Base-by-base conservation (phyloP, 2,329 filamentous ascomycete genomes). In the Fragosphaeria purpurea region DNA sequence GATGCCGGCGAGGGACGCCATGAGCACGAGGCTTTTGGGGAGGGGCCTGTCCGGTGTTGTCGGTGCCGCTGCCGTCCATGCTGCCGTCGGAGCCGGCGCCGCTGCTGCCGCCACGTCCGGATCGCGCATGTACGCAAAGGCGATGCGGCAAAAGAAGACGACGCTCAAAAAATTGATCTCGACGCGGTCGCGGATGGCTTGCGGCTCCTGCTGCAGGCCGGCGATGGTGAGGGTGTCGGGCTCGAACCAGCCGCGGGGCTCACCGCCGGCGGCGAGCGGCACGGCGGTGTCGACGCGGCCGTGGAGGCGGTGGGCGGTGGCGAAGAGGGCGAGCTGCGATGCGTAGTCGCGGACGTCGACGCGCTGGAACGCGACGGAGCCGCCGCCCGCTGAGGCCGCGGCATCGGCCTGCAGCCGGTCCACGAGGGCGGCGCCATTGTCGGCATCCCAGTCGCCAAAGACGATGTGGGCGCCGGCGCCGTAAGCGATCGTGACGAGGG, bases 261-360 rank as follows among this genome's bases (percentile, higher is more conserved):
- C 73, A 12, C 64, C 63, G 5, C 60, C 56, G 0, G 70, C 74
- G 1, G 74, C 74, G 35, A 67, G 71, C 4, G 69, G 68, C 22
- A 75, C 65, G 5, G 73, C 74, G 52, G 73, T 68, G 51, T 78
- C 74, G 30, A 77, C 65, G 6, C 62, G 63, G 4, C 70, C 70
- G 51, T 72, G 70, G n/a, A 62, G 65, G 6, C 67, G 59, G 41
- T 68, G 66, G 0, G 73, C 71, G 3, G 64, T 53, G 31, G 73
- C 67, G 58, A 76, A 77, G 5, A 77, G 61, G 10, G 46, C 34
- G 2, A 75, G 59, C 33, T 73, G 67, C 11, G 70, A 66, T n/a
- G 64, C 56, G 56, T 77, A 75, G 42, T 66, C 59, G 8, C 66
- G 65, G 7, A 75, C 71, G 58, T 77, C 71, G 35, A 66, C 66